A percentile compares a stretch with the other conserved stretches of the same genome.
Evolutionary conservation across 2,329 filamentous ascomycete species (phyloP).

Genomic region (Pseudogymnoascus sp.): DNA sequence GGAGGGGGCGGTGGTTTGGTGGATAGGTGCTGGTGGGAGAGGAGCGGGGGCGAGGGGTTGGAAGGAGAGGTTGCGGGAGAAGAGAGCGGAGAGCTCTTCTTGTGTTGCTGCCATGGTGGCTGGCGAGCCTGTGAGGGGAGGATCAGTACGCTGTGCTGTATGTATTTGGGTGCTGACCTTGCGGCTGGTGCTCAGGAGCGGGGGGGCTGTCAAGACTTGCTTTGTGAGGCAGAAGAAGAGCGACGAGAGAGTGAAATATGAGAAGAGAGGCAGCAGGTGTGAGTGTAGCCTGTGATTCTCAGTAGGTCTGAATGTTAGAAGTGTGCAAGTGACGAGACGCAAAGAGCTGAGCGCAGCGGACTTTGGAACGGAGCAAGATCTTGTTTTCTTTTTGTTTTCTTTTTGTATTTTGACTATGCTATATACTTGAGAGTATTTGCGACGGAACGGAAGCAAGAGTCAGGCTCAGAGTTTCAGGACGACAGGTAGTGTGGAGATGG

Average conservation of each 20-base stretch:
- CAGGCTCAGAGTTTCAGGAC: conserved; percentile 21
- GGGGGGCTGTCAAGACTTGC: not conserved
- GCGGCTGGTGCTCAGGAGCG: conserved; percentile 4
- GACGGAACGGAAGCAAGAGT: conserved; percentile 19
- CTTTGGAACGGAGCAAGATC: conserved; percentile 25
- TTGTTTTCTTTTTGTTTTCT: conserved; percentile 16
- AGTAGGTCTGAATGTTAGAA: conserved; percentile 20
- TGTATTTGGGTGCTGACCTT: conserved; percentile 22
- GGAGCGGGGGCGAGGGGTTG: conserved; percentile 25
- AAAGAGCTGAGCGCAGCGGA: conserved; percentile 24
- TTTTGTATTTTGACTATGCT: conserved; percentile 46
- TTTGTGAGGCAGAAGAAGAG: conserved; percentile 19
- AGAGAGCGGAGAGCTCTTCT: conserved; percentile 75
- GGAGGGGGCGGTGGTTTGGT: conserved; percentile 27
- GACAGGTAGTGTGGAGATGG: conserved; percentile 12
- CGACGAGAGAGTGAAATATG: not conserved
- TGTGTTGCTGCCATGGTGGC: conserved; percentile 48
- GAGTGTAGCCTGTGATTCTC: conserved; percentile 9
- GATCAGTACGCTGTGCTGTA: not conserved
- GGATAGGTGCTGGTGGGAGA: conserved; percentile 29
- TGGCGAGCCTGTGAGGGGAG: not conserved
- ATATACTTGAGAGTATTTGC: conserved; percentile 32
- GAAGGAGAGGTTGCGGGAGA: conserved; percentile 67
- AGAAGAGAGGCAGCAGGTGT: not conserved
- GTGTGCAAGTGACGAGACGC: conserved; percentile 14